Conservation (phyloP, 2,329 filamentous ascomycete genomes). For the Teratosphaeria destructans region DNA sequence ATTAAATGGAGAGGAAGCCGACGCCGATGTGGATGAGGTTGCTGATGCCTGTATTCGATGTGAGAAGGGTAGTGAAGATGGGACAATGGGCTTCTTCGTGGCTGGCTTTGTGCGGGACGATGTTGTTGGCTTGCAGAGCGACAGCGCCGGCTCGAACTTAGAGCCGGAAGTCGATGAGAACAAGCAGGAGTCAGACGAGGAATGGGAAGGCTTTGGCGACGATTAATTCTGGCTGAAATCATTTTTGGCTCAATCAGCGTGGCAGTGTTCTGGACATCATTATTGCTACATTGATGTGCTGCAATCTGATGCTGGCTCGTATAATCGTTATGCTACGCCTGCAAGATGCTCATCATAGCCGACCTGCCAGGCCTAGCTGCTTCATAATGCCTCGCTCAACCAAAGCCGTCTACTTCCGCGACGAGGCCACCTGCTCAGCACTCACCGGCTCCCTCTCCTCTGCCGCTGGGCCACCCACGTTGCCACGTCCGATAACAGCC, state of each 20-base stretch:
- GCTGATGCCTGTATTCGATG: constrained; percentile 72
- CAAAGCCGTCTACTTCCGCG: background rate
- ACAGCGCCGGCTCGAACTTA: background rate
- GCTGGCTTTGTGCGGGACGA: constrained; percentile 68
- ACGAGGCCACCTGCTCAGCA: constrained; percentile 13
- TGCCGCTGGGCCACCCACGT: constrained; percentile 21
- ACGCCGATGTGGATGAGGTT: constrained; percentile 26
- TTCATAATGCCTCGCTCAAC: background rate
- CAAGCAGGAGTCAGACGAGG: constrained; percentile 21
- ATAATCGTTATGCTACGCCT: background rate
- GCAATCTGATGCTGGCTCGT: background rate
- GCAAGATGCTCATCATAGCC: background rate
- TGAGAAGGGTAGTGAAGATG: constrained; percentile 67
- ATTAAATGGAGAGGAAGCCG: background rate
- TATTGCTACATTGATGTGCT: background rate
- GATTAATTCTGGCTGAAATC: background rate
- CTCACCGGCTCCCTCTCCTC: constrained; percentile 27
- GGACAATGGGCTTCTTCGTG: constrained; percentile 93
- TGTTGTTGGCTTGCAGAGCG: background rate
- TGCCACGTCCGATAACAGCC: constrained; percentile 24
- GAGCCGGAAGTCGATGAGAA: background rate
- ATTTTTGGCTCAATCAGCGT: too few relatives aligned
- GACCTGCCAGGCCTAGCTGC: background rate
- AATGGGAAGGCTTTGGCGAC: constrained; percentile 36
- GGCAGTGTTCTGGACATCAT: background rate